Evolutionary conservation across 441 rosid species (phyloP), one percentile per base, ranked within the genome.

Genomic region (Corymbia citriodora): DNA sequence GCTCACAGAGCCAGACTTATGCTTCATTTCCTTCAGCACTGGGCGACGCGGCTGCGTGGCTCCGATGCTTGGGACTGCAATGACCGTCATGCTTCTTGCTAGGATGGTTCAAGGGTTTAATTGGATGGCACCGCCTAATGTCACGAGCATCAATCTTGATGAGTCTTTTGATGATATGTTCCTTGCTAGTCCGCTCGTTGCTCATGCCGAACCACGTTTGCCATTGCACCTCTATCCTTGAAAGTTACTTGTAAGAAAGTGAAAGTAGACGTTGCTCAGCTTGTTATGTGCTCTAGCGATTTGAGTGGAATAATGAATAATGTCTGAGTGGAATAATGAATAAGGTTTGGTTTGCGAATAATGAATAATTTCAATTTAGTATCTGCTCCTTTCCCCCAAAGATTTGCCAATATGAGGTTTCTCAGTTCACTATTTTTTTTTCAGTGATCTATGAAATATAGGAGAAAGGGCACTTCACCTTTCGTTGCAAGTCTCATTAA

Each of bases 1-100:
- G 18, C 90, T 94, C 6, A 54, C 61, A 1, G 95, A 93, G n/a
- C 86, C 92, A 3, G 92, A 93, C 23, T 91, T 94, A n/a, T 88
- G 92, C 6, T 29, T 95, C 82, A 85, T 94, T 57, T 92, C 95
- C 12, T 95, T 94, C 65, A 92, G 95, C 89, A 72, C 92, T 0
- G 95, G 95, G 13, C 90, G 94, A 53, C 93, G 95, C 36, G 92
- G 95, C 6, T 95, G 96, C 49, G 79, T 91, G 68, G 96, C 95
- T 17, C 33, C 70, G 3, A 33, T 72, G 17, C 93, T 95, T 5
- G 95, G 96, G 12, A 92, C 93, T 18, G 87, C 92, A 4, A 93
- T 95, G 94, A 91, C 94, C 16, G 53, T 90, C 17, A 91, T 94
- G 95, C 88, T 93, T 14, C 89, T 95, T 11, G 95, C 97, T 5